These are phyloP conservation scores for Starmera caribaea DNA, from an alignment of 805 yeast species.

Conservation along the genomic window DNA sequence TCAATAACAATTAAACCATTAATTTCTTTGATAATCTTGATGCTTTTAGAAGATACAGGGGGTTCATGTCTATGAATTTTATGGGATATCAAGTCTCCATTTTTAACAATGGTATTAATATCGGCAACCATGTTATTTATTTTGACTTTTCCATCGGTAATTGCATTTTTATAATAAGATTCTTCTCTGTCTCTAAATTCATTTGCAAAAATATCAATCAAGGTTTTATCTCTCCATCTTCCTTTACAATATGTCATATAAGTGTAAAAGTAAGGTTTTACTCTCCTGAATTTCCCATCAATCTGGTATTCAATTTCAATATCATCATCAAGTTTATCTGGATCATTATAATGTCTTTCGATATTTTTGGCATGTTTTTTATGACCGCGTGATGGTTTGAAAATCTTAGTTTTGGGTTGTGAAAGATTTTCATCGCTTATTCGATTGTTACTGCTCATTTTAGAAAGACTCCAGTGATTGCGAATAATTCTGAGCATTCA, in stretches of 20 bases:
- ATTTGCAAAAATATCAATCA: slow-evolving; percentile 68
- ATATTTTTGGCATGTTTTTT: too few species aligned
- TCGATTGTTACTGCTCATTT: too few species aligned
- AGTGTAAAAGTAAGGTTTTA: slow-evolving; percentile 81
- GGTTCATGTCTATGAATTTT: slow-evolving; percentile 82
- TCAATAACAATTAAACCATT: slow-evolving; percentile 73
- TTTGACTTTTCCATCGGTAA: slow-evolving; percentile 58
- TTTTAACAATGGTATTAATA: slow-evolving; percentile 54
- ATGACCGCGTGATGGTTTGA: too few species aligned
- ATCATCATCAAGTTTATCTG: slow-evolving; percentile 18
- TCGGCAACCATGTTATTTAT: slow-evolving; percentile 60
- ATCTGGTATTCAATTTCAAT: slow-evolving; percentile 48
- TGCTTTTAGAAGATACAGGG: slow-evolving; percentile 17
- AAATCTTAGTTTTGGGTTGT: too few species aligned
- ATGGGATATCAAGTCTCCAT: slow-evolving; percentile 76
- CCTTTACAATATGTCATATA: slow-evolving; percentile 85
- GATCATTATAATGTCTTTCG: slow-evolving; percentile 3
- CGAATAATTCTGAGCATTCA: too few species aligned
- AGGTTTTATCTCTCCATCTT: slow-evolving; percentile 82
- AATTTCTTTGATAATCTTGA: slow-evolving; percentile 33
- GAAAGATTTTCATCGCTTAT: too few species aligned
- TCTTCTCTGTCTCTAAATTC: slow-evolving; percentile 80
- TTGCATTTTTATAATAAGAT: slow-evolving; percentile 49
- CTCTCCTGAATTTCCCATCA: slow-evolving; percentile 55
- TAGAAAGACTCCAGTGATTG: too few species aligned